Evolutionary conservation across 164 flowering plant species (phyloP).

Genomic region (Kalanchoe fedtschenkoi): DNA sequence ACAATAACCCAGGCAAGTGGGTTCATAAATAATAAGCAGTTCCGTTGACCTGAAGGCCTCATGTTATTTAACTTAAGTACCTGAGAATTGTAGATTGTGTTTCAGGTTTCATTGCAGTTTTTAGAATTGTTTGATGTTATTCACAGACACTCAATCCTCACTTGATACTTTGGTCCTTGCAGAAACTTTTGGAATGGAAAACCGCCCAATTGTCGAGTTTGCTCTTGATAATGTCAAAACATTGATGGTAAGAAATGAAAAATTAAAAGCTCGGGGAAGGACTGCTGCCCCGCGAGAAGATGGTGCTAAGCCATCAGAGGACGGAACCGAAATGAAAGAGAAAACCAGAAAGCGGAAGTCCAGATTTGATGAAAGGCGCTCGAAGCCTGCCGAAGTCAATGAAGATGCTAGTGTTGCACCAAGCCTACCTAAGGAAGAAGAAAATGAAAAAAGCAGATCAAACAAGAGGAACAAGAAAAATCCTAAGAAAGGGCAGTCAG

Average conservation of each 20-base stretch:
- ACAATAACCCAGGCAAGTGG: constrained; percentile 86
- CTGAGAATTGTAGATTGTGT: neutral
- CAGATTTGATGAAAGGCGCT: constrained; percentile 11
- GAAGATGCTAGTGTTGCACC: constrained; percentile 15
- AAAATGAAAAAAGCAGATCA: constrained; percentile 8
- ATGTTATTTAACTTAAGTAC: neutral
- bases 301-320: constrained; percentile 11
- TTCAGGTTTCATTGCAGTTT: neutral
- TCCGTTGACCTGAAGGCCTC: no score
- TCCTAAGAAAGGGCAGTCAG: constrained; percentile 11
- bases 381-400: constrained; percentile 10
- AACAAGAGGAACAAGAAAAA: constrained; percentile 30
- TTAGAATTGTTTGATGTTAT: neutral
- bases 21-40: neutral
- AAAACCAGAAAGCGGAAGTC: constrained; percentile 27
- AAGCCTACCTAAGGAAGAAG: constrained; percentile 8
- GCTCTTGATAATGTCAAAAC: constrained; percentile 68
- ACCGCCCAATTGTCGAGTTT: constrained; percentile 87
- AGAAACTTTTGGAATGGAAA: constrained; percentile 79
- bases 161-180: constrained; percentile 7
- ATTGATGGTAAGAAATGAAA: constrained; percentile 42
- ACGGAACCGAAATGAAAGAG: constrained; percentile 10
- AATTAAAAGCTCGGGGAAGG: constrained; percentile 26
- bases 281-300: constrained; percentile 16
- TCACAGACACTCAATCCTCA: neutral